These are phyloP conservation scores for Akanthomyces uredinophilus DNA, from an alignment of 2,329 filamentous ascomycete genomes.

Conservation along the genomic window DNA sequence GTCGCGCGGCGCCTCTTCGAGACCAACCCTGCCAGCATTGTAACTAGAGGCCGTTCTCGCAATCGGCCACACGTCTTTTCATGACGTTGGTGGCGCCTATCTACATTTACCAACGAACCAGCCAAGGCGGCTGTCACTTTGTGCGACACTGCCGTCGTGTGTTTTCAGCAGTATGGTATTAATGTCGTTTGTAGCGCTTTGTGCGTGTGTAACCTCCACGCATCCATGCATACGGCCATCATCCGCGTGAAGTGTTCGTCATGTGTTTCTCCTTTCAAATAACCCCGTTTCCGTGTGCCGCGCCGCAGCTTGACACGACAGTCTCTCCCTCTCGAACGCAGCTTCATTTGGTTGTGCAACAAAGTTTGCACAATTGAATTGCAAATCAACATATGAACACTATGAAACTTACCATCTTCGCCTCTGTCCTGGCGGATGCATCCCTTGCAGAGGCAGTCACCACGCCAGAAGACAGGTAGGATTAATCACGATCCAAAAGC, in stretches of 20 bases:
- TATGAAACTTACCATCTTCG: neutral
- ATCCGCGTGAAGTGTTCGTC: too few relatives aligned
- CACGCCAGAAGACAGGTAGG: neutral
- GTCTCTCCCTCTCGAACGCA: neutral
- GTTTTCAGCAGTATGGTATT: neutral
- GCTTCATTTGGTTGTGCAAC: neutral
- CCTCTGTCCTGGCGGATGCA: neutral
- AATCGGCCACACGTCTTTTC: too few relatives aligned
- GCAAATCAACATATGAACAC: too few relatives aligned
- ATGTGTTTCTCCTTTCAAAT: too few relatives aligned
- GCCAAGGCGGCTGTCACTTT: too few relatives aligned
- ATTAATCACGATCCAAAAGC: neutral
- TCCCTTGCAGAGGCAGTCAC: neutral
- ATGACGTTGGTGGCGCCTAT: neutral
- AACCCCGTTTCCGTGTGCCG: neutral
- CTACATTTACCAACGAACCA: neutral
- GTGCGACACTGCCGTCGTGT: neutral
- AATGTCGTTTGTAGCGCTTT: neutral
- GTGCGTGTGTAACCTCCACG: neutral
- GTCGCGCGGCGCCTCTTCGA: too few relatives aligned
- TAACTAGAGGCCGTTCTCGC: too few relatives aligned
- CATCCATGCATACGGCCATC: too few relatives aligned
- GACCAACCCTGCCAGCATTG: too few relatives aligned
- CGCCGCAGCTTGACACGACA: neutral
- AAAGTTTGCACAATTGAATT: too few relatives aligned